These are phyloP conservation scores for Myxozyma neotropica DNA, from an alignment of 805 yeast genomes.

Conservation along the genomic window DNA sequence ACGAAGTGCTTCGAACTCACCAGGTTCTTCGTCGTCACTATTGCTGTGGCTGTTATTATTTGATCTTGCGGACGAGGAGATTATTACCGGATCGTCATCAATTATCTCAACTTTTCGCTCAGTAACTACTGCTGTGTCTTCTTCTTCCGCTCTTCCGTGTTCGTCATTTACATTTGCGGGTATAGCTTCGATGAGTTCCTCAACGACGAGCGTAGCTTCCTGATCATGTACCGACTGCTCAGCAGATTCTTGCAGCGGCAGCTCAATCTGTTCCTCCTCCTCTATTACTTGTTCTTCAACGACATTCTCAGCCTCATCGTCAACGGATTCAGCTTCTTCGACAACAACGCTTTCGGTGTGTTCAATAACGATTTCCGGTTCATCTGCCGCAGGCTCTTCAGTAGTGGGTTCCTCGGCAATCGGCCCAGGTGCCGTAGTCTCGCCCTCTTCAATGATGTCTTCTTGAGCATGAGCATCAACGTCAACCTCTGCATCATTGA, in stretches of 20 bases:
- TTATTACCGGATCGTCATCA: background rate
- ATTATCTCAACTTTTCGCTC: background rate
- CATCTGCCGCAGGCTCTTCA: background rate
- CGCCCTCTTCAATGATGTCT: background rate
- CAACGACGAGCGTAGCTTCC: background rate
- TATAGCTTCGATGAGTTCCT: background rate
- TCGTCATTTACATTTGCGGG: background rate
- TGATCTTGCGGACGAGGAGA: background rate
- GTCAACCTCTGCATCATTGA: slow-evolving; percentile 4
- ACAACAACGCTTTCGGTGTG: background rate
- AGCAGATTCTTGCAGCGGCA: too few relatives aligned
- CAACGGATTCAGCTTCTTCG: background rate
- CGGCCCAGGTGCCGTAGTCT: background rate
- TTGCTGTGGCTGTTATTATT: background rate
- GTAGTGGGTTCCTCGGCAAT: background rate
- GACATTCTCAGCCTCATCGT: background rate
- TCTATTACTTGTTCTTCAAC: background rate
- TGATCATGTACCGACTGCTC: background rate
- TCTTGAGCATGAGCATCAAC: slow-evolving; percentile 18
- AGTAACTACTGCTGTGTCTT: background rate
- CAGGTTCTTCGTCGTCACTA: background rate
- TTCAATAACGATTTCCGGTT: background rate
- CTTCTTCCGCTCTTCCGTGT: background rate
- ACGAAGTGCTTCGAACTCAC: background rate
- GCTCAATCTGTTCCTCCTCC: too few relatives aligned